Base-by-base conservation (phyloP, 108 stramenopile genomes). In the Pseudonitzschia pungens region DNA sequence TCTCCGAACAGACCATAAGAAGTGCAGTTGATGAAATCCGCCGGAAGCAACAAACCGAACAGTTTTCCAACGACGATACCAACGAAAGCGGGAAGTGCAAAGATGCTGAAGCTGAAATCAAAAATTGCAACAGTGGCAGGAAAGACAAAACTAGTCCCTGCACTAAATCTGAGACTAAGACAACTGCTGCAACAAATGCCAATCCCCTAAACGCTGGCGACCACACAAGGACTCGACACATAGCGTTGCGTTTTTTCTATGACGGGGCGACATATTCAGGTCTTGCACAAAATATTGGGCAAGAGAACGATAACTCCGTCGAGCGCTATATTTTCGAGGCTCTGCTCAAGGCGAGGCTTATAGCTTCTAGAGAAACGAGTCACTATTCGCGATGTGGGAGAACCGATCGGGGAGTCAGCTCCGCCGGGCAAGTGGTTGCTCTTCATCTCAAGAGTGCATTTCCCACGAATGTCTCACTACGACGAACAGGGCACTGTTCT, bases 331-430 rank as follows among this genome's bases (percentile, higher is more conserved):
- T 99, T 41, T 97, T 99, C 82, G 77, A 77, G 2, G 97, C 98
- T 2, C 80, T 97, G 16, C 69, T 80, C 41, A 87, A 84, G 65
- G 81, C 93, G 36, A 69, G 84, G 15, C 78, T 99, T 18, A 78
- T 97, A 10, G 67, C 82, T 40, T 64, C 77, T 63, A 78, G 88
- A 22, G 75, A 81, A 12, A 58, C 80, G 15, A 84, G 85, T 55
- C 68, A 77, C 26, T 99, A 97, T 79, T 95, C 94, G 1, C 81
- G 99, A 24, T 98, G 97, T 73, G 99, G 99, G 28, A 81, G 99
- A 22, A 99, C 99, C 21, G 99, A 99, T 80, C 73, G 73, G 60
- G 99, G 99, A 14, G 98, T 99, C 0, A 87, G 85, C 77, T 92
- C 99, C 8, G 81, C 90, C n/a, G 96, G 97, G 31, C 98, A 99